A percentile compares a stretch with the other conserved stretches of the same genome.
These are phyloP conservation scores for Scleroderma bovista DNA, from an alignment of 768 basidiomycete species.

Conservation along the genomic window DNA sequence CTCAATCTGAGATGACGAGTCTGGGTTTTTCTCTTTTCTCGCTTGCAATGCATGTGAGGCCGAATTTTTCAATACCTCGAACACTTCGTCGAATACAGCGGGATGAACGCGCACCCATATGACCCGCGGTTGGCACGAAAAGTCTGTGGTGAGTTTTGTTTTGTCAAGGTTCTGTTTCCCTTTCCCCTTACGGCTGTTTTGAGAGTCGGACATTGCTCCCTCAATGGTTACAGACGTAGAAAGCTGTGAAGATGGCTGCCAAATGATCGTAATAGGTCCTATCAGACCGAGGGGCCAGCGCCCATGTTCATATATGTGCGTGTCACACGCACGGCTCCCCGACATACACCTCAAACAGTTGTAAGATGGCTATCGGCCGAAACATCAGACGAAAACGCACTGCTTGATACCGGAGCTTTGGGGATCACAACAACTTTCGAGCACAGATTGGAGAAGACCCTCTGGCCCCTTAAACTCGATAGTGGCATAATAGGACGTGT, in stretches of 20 bases:
- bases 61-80: slow-evolving; percentile 44
- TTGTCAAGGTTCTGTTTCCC: slow-evolving; percentile 31
- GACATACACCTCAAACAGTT: slow-evolving; percentile 45
- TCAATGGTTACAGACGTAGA: background rate
- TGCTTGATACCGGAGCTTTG: slow-evolving; percentile 60
- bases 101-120: slow-evolving; percentile 85
- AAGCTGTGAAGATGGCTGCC: slow-evolving; percentile 43
- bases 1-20: slow-evolving; percentile 41
- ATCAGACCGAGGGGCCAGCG: slow-evolving; percentile 68
- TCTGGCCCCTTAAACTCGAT: slow-evolving; percentile 71
- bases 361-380: slow-evolving; percentile 1
- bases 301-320: slow-evolving; percentile 56
- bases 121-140: slow-evolving; percentile 28
- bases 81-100: slow-evolving; percentile 53
- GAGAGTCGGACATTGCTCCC: slow-evolving; percentile 5
- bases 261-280: slow-evolving; percentile 67
- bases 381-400: slow-evolving; percentile 30
- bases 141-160: slow-evolving; percentile 3
- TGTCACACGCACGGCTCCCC: slow-evolving; percentile 64
- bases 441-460: slow-evolving; percentile 41
- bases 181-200: slow-evolving; percentile 22
- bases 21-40: slow-evolving; percentile 19
- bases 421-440: slow-evolving; percentile 59
- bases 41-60: slow-evolving; percentile 46
- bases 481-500: slow-evolving; percentile 78